Evolutionary conservation across 257 asterid species (phyloP).

Genomic region (Mentha longifolia): DNA sequence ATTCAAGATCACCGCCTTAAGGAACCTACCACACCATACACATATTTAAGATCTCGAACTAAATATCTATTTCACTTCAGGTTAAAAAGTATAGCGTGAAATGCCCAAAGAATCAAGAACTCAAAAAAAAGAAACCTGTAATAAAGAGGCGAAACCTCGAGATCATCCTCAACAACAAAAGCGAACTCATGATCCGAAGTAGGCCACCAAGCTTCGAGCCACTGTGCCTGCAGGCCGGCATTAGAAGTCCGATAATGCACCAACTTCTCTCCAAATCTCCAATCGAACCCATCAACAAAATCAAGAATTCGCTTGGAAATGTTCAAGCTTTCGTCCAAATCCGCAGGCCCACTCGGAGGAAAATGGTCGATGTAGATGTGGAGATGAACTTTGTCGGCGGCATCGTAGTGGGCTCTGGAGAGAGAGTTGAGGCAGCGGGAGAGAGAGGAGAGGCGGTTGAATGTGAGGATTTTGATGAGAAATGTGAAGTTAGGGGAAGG

Average conservation of each 20-base stretch:
- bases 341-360: slow-evolving; percentile 39
- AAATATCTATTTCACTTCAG: background rate
- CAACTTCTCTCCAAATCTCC: slow-evolving; percentile 69
- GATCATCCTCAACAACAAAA: slow-evolving; percentile 97
- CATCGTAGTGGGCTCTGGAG: slow-evolving; percentile 71
- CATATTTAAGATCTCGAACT: slow-evolving; percentile 20
- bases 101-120: background rate
- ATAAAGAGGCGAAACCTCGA: slow-evolving; percentile 84
- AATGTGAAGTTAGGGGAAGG: slow-evolving; percentile 63
- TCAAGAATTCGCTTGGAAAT: slow-evolving; percentile 63
- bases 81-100: background rate
- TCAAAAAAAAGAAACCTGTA: slow-evolving; percentile 52
- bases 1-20: slow-evolving; percentile 34
- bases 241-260: slow-evolving; percentile 48
- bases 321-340: slow-evolving; percentile 56
- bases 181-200: slow-evolving; percentile 46
- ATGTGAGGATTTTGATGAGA: slow-evolving; percentile 85
- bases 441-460: slow-evolving; percentile 76
- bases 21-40: slow-evolving; percentile 27
- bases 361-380: slow-evolving; percentile 84
- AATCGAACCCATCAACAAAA: slow-evolving; percentile 68
- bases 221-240: slow-evolving; percentile 49
- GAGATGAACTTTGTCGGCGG: slow-evolving; percentile 61
- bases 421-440: slow-evolving; percentile 87
- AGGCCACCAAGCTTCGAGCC: slow-evolving; percentile 53